A percentile compares a stretch with the other conserved stretches of the same genome.
phyloP scores from a whole-genome alignment of 441 rosid genomes.

The Gossypium aridum region DNA sequence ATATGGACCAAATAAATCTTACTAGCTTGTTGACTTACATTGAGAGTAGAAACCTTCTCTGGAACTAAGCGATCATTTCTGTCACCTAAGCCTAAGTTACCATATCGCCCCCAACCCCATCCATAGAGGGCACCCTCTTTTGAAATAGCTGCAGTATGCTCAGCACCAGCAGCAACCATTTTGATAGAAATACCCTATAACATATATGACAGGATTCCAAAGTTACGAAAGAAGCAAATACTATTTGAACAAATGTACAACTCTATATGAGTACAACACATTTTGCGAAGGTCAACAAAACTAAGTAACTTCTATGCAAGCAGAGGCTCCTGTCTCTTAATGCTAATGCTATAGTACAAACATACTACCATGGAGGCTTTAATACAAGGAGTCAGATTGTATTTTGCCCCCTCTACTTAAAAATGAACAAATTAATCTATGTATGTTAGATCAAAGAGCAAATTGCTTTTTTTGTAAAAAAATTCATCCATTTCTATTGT shows the following conservation, averaged over 20 bases:
- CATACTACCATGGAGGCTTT: background rate
- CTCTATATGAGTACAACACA: background rate
- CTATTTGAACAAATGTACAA: background rate
- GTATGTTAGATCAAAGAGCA: too few relatives aligned
- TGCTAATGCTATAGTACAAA: background rate
- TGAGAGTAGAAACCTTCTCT: conserved; percentile 52
- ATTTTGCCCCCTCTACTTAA: too few relatives aligned
- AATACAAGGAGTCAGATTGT: too few relatives aligned
- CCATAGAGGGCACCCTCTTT: conserved; percentile 95
- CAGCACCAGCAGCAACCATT: conserved; percentile 99
- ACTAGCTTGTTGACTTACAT: conserved; percentile 43
- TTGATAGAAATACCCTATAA: conserved; percentile 71
- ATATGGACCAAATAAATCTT: background rate
- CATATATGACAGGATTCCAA: conserved; percentile 8
- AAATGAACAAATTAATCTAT: too few relatives aligned
- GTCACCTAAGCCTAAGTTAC: conserved; percentile 97
- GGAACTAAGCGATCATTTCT: conserved; percentile 87
- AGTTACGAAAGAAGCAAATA: background rate
- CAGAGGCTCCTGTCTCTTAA: background rate
- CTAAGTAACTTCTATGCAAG: background rate
- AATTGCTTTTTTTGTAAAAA: too few relatives aligned
- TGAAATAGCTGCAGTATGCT: conserved; percentile 93
- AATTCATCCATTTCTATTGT: too few relatives aligned
- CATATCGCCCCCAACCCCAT: conserved; percentile 99
- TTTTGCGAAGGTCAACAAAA: background rate